Evolutionary conservation across 768 basidiomycete species (phyloP), one percentile per base, ranked within the genome.

Genomic region (Xerocomellus dryophilus): DNA sequence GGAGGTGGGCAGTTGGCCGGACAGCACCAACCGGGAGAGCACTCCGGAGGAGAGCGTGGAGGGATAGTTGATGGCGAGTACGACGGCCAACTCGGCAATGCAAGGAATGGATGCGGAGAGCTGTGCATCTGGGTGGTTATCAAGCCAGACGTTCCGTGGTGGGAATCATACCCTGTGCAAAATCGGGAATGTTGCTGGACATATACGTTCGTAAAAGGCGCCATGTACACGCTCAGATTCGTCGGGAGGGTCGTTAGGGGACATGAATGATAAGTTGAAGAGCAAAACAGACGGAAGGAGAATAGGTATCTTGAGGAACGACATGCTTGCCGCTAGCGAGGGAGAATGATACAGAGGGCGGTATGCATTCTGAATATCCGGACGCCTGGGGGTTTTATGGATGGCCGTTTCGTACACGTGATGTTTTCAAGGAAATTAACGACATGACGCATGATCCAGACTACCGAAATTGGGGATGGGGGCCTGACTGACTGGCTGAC

Each of bases 71-170:
- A 36, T 34, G 9, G 67, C 62, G 10, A 69, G 53, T 5, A 58
- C 8, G 20, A 69, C 67, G 15, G 21, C 56, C 20, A 57, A 36
- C 41, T 71, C 69, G 18, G 69, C 67, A 18, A 68, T 29, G 43
- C 69, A 70, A 5, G 67, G 66, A 15, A 68, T 56, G 31, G 67
- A 70, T 2, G 59, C 67, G 6, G 68, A 61, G 17, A 66, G 31
- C 67, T 68, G 47, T 27, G 5, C 6, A 7, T 17, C n/a, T n/a
- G 10, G 25, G 25, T 25, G 21, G 14, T 64, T 14, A 18, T n/a
- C 18, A 14, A 20, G n/a, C 5, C 17, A 5, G 25, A 38, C 15
- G 8, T 14, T n/a, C 15, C 20, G 12, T n/a, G 14, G 18, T 25
- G 23, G 6, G 20, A 29, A 29, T 29, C 45, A 14, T 66, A 68